phyloP scores from a whole-genome alignment of 371 early-diverging fungal species.

The Mortierella sp. region DNA sequence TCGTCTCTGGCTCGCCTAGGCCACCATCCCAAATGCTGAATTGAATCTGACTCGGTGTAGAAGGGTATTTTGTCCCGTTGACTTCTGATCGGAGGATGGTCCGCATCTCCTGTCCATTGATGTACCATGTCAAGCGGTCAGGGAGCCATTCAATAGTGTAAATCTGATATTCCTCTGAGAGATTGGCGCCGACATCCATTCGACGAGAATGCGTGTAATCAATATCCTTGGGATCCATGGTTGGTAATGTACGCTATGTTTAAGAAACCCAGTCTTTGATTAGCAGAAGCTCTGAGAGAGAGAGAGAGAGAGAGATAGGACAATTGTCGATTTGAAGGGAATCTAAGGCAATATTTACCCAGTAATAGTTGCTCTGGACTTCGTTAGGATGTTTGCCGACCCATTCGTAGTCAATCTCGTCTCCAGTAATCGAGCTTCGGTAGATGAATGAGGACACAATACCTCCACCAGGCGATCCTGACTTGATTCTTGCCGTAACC shows the following conservation, averaged over 20 bases:
- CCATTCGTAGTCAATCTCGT: slow-evolving; percentile 83
- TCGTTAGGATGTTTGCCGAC: slow-evolving; percentile 63
- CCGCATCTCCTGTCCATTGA: slow-evolving; percentile 60
- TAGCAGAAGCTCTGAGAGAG: neutral
- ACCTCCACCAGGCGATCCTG: slow-evolving; percentile 62
- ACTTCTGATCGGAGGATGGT: slow-evolving; percentile 56
- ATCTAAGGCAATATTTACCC: slow-evolving; percentile 50
- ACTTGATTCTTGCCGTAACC: slow-evolving; percentile 64
- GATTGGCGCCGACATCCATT: slow-evolving; percentile 17
- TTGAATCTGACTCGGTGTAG: slow-evolving; percentile 64
- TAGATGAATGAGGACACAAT: slow-evolving; percentile 77
- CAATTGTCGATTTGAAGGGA: too few relatives aligned
- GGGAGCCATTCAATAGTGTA: slow-evolving; percentile 70
- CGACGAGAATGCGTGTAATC: slow-evolving; percentile 30
- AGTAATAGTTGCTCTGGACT: slow-evolving; percentile 78
- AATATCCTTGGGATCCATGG: slow-evolving; percentile 49
- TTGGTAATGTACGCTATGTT: slow-evolving; percentile 20
- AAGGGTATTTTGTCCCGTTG: slow-evolving; percentile 61
- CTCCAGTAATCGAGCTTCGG: slow-evolving; percentile 58
- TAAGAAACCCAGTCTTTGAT: neutral
- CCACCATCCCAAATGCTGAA: slow-evolving; percentile 80
- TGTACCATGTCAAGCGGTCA: slow-evolving; percentile 62
- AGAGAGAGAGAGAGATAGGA: neutral
- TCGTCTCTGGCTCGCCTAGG: slow-evolving; percentile 60
- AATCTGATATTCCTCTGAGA: slow-evolving; percentile 43